Base-by-base conservation (phyloP, 768 basidiomycete genomes). In the Tricholoma matsutake region DNA sequence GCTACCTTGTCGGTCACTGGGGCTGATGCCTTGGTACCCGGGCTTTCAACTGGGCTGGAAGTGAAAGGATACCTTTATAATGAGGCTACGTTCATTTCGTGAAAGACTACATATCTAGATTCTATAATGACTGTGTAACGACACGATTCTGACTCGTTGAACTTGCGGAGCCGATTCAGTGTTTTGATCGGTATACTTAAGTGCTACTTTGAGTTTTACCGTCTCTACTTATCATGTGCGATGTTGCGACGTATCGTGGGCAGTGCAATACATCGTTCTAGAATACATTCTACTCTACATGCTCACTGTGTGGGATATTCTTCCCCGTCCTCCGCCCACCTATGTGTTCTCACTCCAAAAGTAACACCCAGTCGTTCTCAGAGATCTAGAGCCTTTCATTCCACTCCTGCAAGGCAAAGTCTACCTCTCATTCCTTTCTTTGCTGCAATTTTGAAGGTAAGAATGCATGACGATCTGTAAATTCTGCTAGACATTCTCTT, bases 21-120 rank as follows among this genome's bases (percentile, higher is more conserved):
- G 5, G 79, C 82, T 39, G 79, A 80, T 2, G 68, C 65, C 2
- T 62, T 79, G 31, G 63, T 68, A 2, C 70, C 77, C 29, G 80
- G 79, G 5, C 74, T 81, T 58, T 77, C 76, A 20, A 63, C 69
- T 35, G 79, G 76, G 16, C 55, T 79, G 3, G 78, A 82, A 54
- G 83, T 92, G 31, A 75, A 89, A 56, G 96, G 96, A 4, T 67
- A 70, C 45, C 43, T 92, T n/a, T 98, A 91, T 80, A 91, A 84
- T 69, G 96, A 98, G 72, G 92, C 94, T 0, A 89, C 94, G 2
- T 97, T 91, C 76, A 92, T 98, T 68, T 96, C 93, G 52, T 54
- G 45, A 52, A 57, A 56, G 14, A 41, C 18, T n/a, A 35, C 13
- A 13, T 9, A 9, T 39, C 10, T 6, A 22, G 6, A 47, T 20